Evolutionary conservation across 495 filamentous ascomycete species (phyloP).

Genomic region (Alectoria sarmentosa): DNA sequence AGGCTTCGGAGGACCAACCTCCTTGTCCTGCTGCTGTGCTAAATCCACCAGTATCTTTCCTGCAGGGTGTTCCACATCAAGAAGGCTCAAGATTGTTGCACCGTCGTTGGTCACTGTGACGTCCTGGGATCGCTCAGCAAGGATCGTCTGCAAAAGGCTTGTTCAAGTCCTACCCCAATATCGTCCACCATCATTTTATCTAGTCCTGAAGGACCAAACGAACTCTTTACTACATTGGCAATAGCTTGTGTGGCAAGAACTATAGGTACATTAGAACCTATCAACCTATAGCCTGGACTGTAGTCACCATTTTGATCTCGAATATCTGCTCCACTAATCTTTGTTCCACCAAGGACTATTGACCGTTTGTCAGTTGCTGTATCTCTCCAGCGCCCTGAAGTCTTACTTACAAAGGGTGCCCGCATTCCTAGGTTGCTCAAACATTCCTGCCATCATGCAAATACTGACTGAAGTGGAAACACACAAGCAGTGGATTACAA

Average conservation of each 20-base stretch:
- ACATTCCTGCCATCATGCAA: slow-evolving; percentile 72
- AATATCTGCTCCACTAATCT: slow-evolving; percentile 82
- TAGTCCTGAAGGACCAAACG: slow-evolving; percentile 91
- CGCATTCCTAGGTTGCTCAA: slow-evolving; percentile 78
- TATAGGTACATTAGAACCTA: slow-evolving; percentile 33
- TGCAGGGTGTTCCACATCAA: slow-evolving; percentile 96
- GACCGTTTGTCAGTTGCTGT: neutral
- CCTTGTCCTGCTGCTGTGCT: slow-evolving; percentile 97
- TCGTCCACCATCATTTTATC: slow-evolving; percentile 99
- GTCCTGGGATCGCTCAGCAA: slow-evolving; percentile 53
- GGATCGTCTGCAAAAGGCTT: slow-evolving; percentile 16
- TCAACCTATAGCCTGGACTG: slow-evolving; percentile 15
- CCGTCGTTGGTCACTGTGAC: slow-evolving; percentile 99
- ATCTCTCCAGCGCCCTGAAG: neutral
- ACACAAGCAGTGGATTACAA: no score
- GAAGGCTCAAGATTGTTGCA: slow-evolving; percentile 87
- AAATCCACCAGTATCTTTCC: slow-evolving; percentile 98
- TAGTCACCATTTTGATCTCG: slow-evolving; percentile 87
- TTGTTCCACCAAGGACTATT: slow-evolving; percentile 24
- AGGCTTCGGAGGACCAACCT: slow-evolving; percentile 42
- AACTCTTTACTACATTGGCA: slow-evolving; percentile 97
- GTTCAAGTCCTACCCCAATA: slow-evolving; percentile 63
- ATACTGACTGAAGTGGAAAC: neutral
- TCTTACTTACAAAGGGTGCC: slow-evolving; percentile 56
- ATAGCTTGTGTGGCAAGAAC: slow-evolving; percentile 95